phyloP scores from a whole-genome alignment of 108 stramenopile genomes.

The Cyclotella kingstonii region DNA sequence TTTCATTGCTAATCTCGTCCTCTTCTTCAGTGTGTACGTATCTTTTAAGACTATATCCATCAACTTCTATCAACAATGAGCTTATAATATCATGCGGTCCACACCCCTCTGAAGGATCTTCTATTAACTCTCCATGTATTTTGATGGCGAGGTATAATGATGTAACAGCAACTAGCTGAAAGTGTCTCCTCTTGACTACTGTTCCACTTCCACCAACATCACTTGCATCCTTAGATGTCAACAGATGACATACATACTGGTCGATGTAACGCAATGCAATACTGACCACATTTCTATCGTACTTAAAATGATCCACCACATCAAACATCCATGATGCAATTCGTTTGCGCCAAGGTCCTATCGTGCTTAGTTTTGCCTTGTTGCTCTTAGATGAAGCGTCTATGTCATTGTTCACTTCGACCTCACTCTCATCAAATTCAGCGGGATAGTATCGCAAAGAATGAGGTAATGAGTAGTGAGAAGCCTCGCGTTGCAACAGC shows the following conservation, averaged over 20 bases:
- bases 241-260: conserved; percentile 21
- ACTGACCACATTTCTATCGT: conserved; percentile 27
- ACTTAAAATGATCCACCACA: conserved; percentile 35
- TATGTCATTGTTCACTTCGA: neutral
- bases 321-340: conserved; percentile 37
- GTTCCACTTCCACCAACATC: neutral
- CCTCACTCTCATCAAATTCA: conserved; percentile 26
- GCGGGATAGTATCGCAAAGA: conserved; percentile 32
- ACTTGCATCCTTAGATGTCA: neutral
- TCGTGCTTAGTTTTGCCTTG: conserved; percentile 12
- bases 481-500: conserved; percentile 33
- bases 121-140: conserved; percentile 55
- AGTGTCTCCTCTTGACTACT: conserved; percentile 22
- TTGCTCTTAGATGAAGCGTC: neutral
- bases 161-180: conserved; percentile 67
- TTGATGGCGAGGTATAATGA: conserved; percentile 70
- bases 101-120: conserved; percentile 15
- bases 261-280: conserved; percentile 26
- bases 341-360: conserved; percentile 38
- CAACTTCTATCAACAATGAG: conserved; percentile 29
- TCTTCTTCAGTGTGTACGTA: conserved; percentile 14
- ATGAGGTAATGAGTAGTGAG: conserved; percentile 25
- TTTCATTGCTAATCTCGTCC: conserved; percentile 11
- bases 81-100: conserved; percentile 11
- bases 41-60: conserved; percentile 25